phyloP scores from a whole-genome alignment of 495 filamentous ascomycete genomes.

The Penicillium bialowiezense region DNA sequence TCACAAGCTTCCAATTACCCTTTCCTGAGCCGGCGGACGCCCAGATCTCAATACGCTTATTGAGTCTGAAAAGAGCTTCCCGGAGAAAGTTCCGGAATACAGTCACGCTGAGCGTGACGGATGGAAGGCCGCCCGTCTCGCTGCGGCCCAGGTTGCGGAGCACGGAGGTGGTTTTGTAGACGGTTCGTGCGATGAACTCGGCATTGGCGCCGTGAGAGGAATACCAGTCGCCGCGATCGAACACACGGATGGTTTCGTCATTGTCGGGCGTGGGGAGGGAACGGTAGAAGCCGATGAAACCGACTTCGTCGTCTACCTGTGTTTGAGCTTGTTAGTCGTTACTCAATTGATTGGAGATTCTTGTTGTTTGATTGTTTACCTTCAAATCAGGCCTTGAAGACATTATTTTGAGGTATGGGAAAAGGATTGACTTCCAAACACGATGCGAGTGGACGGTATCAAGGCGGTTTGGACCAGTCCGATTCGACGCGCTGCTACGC shows the following conservation, averaged over 20 bases:
- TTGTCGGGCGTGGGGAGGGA: conserved; percentile 68
- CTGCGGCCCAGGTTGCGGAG: conserved; percentile 82
- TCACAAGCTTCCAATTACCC: conserved; percentile 85
- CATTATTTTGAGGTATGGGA: conserved; percentile 64
- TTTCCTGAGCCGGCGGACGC: conserved; percentile 59
- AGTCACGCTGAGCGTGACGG: conserved; percentile 89
- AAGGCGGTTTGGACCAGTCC: conserved; percentile 11
- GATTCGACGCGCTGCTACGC: conserved; percentile 18
- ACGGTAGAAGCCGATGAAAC: conserved; percentile 94
- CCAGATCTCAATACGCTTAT: conserved; percentile 91
- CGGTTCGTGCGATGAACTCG: conserved; percentile 86
- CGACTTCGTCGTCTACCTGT: conserved; percentile 91
- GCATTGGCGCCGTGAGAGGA: conserved; percentile 92
- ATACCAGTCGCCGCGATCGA: conserved; percentile 94
- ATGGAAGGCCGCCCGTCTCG: conserved; percentile 78
- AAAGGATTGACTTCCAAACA: conserved; percentile 4
- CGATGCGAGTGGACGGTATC: neutral
- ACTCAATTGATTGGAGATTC: neutral
- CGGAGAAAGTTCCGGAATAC: conserved; percentile 95
- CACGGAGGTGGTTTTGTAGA: conserved; percentile 97
- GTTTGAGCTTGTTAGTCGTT: neutral
- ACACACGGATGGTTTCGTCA: conserved; percentile 68
- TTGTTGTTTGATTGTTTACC: conserved; percentile 38
- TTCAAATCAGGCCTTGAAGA: conserved; percentile 89
- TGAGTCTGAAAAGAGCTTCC: conserved; percentile 86